These are phyloP conservation scores for Schizochytrium sp. DNA, from an alignment of 108 stramenopile genomes.

Conservation along the genomic window DNA sequence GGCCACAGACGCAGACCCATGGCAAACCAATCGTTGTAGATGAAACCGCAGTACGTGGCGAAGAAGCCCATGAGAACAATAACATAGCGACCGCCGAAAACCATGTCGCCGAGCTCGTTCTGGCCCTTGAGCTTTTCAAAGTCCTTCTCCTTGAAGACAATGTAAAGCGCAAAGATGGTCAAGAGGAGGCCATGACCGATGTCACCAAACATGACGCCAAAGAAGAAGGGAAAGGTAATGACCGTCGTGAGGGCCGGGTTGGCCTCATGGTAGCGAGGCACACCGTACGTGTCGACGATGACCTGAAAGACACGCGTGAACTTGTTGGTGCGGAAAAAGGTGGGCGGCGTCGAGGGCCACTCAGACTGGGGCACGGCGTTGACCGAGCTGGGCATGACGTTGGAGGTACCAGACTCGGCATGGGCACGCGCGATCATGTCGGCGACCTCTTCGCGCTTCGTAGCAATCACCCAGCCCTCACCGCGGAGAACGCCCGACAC, in stretches of 20 bases:
- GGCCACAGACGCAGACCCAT: conserved; percentile 84
- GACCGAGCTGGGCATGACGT: background rate
- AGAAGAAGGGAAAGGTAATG: conserved; percentile 95
- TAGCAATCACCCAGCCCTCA: conserved; percentile 88
- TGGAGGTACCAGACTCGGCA: conserved; percentile 35
- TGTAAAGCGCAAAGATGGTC: conserved; percentile 53
- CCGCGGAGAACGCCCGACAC: conserved; percentile 88
- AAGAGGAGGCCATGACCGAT: conserved; percentile 87
- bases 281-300: conserved; percentile 97
- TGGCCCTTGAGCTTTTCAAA: conserved; percentile 22
- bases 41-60: conserved; percentile 85
- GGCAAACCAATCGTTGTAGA: conserved; percentile 97
- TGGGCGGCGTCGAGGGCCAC: conserved; percentile 69
- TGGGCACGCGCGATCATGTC: conserved; percentile 68
- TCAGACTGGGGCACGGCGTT: background rate
- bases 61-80: conserved; percentile 92
- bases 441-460: conserved; percentile 59
- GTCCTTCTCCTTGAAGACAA: conserved; percentile 61
- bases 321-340: conserved; percentile 89
- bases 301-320: conserved; percentile 89
- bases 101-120: conserved; percentile 64
- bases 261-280: conserved; percentile 92
- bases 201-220: conserved; percentile 98
- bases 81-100: conserved; percentile 86
- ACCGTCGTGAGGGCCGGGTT: conserved; percentile 97